Conservation (phyloP, 108 stramenopile species). For the Cylindrotheca fusiformis region DNA sequence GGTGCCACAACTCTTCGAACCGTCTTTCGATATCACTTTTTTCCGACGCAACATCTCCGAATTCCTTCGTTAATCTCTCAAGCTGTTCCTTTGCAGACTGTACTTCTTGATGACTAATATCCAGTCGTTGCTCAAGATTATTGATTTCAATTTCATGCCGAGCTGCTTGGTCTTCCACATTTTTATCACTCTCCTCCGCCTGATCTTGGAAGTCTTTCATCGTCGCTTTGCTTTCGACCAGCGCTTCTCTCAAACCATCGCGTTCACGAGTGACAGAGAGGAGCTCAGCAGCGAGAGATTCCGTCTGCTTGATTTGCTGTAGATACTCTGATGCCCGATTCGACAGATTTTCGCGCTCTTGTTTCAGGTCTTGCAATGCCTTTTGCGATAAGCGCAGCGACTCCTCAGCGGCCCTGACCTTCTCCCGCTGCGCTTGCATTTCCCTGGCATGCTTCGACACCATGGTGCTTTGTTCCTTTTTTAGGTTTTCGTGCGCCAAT, state of each 20-base stretch:
- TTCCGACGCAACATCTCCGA: neutral
- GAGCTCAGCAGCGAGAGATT: constrained; percentile 1
- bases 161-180: neutral
- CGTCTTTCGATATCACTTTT: constrained; percentile 12
- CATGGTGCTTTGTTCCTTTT: neutral
- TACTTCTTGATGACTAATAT: neutral
- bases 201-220: constrained; percentile 9
- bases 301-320: neutral
- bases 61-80: neutral
- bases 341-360: constrained; percentile 1
- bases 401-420: neutral
- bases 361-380: neutral
- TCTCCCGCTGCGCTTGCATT: neutral
- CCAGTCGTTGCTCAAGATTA: constrained; percentile 1
- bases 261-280: constrained; percentile 8
- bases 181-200: neutral
- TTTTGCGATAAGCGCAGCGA: neutral
- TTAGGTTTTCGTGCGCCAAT: neutral
- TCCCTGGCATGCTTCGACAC: neutral
- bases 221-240: constrained; percentile 10
- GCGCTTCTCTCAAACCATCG: constrained; percentile 12
- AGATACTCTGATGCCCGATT: neutral
- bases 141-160: neutral
- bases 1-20: too few species aligned
- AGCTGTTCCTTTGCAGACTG: neutral